These are phyloP conservation scores for Dichotomocladium elegans DNA, from an alignment of 371 early-diverging fungal genomes.

Conservation along the genomic window DNA sequence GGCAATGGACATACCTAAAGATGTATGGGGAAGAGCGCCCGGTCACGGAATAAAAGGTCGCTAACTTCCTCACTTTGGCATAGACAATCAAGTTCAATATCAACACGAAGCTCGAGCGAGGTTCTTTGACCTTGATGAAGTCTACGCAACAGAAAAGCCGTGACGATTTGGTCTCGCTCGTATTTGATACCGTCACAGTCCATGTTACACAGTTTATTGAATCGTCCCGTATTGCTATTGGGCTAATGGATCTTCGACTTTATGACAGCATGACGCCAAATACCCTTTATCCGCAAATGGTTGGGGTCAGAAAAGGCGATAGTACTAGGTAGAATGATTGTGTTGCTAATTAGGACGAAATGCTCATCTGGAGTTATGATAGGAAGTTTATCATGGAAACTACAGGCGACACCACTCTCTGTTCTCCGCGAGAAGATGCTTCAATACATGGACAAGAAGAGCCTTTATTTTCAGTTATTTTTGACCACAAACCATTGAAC, in stretches of 20 bases:
- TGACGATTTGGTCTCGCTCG: slow-evolving; percentile 56
- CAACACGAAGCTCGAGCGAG: slow-evolving; percentile 60
- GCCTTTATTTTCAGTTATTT: slow-evolving; percentile 67
- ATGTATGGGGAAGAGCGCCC: too few species aligned
- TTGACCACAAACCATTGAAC: slow-evolving; percentile 72
- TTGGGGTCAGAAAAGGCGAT: slow-evolving; percentile 35
- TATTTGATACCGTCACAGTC: slow-evolving; percentile 58
- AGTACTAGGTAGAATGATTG: slow-evolving; percentile 9
- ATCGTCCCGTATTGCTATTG: slow-evolving; percentile 27
- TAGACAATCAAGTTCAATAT: slow-evolving; percentile 57
- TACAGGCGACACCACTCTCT: neutral
- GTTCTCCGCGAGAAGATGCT: neutral
- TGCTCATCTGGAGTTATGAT: too few species aligned
- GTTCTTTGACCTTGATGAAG: slow-evolving; percentile 62
- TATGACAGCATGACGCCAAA: slow-evolving; percentile 34
- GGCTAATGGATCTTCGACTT: slow-evolving; percentile 39
- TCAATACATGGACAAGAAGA: neutral
- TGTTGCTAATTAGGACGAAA: neutral
- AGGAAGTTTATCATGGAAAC: too few species aligned
- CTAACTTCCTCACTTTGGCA: neutral
- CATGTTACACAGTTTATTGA: slow-evolving; percentile 35
- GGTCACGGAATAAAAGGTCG: neutral
- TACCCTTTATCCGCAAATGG: slow-evolving; percentile 39
- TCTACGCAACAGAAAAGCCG: slow-evolving; percentile 16
- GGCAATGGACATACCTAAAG: slow-evolving; percentile 72